Base-by-base conservation (phyloP, 2,329 filamentous ascomycete species). In the Fusarium sambucinum region DNA sequence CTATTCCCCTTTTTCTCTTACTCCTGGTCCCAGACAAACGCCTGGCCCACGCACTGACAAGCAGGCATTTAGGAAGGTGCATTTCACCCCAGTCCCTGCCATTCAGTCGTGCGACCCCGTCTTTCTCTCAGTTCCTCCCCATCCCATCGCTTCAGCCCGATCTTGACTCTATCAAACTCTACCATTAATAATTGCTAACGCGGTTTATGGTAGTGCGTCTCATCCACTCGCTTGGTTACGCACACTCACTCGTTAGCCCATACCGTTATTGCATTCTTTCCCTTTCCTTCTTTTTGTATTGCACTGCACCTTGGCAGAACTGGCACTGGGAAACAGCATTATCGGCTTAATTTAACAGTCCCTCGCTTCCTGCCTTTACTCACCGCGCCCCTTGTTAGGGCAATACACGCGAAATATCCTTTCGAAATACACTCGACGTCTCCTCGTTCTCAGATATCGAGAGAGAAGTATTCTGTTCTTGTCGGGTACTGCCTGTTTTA, bases 191-290 rank as follows among this genome's bases (percentile, higher is more conserved):
- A 68, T 70, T 65, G 55, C 55, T 70, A 65, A 65, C 68, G 52
- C 63, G 55, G 51, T 68, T 64, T 59, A 68, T 68, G 59, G 63
- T 70, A 64, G 67, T 70, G 67, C 67, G 68, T 65, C 63, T 70
- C 59, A 68, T 61, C 68, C 68, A 68, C 56, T 70, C 68, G 59
- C 68, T 70, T 70, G 63, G 68, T 66, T 66, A 65, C 63, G 59
- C 67, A 70, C 52, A 54, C 57, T 63, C 66, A 53, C 35, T 70
- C 66, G 66, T 46, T 69, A 53, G 44, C 46, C 47, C 41, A 64
- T 55, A 56, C 46, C 32, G 52, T 37, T 63, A 46, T 35, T 21
- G 59, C 64, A 59, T 66, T 71, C 68, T 66, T 70, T 70, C 47
- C 29, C 33, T 45, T 59, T 55, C 17, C 55, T 45, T 56, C 44